Evolutionary conservation across 352 stramenopile genomes (phyloP), one percentile per base, ranked within the genome.

Genomic region (Globisporangium canariense): DNA sequence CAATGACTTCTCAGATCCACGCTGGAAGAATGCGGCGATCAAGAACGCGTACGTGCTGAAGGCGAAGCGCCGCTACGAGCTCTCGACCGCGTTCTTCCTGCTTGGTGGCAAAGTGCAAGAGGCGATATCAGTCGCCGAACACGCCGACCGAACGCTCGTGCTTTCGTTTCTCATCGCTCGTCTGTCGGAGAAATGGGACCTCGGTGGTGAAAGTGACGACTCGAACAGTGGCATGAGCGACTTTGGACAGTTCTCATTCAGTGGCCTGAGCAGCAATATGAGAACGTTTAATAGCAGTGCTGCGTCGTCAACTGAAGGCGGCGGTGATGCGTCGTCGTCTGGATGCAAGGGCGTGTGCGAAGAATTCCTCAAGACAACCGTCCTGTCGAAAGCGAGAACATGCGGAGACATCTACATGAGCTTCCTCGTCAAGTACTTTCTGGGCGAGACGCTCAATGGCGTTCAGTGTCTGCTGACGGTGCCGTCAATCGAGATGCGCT

Each of bases 21-120:
- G 86, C 40, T 96, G 89, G 89, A 88, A 89, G 54, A 93, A 88
- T 51, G 88, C 86, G 10, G 88, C 89, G 14, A 84, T 96, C n/a
- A 97, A 97, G 68, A 97, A 97, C 52, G 89, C 89, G 0, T 96
- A 91, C 61, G 87, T 94, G 38, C 65, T 97, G 18, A 94, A 96
- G 62, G 79, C 80, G 16, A 96, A 97, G 64, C 83, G 91, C 22
- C 84, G 86, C 14, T 94, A 89, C 47, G 75, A 81, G 53, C 68
- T 96, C 10, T 91, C 86, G 0, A 86, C 88, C 2, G 78, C 88
- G 1, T 96, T 96, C 51, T 96, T 96, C 57, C 36, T 96, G 22
- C 75, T 96, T 3, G 86, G 84, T 14, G 76, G 81, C 14, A 93
- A 93, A 58, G 63, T 91, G 22, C 81, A 86, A 45, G 86, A 96